Conservation (phyloP, 345 rosid genomes). For the Murraya paniculata region DNA sequence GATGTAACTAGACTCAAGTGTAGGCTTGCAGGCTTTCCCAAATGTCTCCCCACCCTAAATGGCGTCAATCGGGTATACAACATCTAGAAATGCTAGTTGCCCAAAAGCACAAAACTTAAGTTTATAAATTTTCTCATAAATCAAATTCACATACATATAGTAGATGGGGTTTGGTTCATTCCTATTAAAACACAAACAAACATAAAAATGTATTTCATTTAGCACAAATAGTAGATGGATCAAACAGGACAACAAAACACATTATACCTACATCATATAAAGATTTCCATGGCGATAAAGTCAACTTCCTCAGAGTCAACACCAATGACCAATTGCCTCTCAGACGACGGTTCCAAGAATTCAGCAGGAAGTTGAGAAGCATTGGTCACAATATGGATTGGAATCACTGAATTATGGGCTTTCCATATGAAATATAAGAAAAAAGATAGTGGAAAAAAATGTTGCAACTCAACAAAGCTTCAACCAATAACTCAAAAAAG, state of each 20-base stretch:
- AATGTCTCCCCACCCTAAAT: conserved; percentile 68
- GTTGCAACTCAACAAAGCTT: background rate
- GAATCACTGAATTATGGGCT: conserved; percentile 47
- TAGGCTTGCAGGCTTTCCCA: conserved; percentile 86
- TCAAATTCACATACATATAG: background rate
- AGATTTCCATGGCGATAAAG: conserved; percentile 74
- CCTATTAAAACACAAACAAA: background rate
- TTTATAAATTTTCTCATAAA: background rate
- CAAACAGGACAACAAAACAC: background rate
- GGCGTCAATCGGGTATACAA: conserved; percentile 80
- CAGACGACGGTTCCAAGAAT: conserved; percentile 68
- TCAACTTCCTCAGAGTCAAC: conserved; percentile 93
- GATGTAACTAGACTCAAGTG: conserved; percentile 81
- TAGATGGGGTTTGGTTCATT: background rate
- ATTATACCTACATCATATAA: conserved; percentile 82
- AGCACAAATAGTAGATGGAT: background rate
- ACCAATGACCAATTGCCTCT: conserved; percentile 45
- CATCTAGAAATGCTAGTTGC: conserved; percentile 94
- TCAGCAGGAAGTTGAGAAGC: conserved; percentile 78
- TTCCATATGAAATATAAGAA: conserved; percentile 33
- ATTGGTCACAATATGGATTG: conserved; percentile 58
- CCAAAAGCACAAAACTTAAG: conserved; percentile 24
- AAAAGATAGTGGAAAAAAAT: background rate
- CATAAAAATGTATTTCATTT: background rate
- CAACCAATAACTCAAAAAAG: background rate